These are phyloP conservation scores for Polytrichum formosum DNA, from an alignment of 225 moss, liverwort and hornwort genomes.

Conservation along the genomic window DNA sequence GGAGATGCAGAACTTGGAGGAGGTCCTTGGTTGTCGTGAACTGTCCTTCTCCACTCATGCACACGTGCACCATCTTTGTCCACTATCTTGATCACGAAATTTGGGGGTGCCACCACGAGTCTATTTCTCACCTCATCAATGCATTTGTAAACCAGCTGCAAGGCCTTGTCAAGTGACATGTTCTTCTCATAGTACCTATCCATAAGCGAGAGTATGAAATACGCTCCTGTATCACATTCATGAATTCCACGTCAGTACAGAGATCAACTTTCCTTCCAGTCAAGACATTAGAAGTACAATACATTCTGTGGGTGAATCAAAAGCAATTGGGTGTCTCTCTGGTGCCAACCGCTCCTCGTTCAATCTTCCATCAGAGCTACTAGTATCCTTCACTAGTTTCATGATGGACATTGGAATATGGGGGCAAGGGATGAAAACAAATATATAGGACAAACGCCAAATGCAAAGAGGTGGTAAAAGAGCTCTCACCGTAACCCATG, in stretches of 20 bases:
- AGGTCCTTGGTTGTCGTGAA: constrained; percentile 57
- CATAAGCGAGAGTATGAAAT: constrained; percentile 65
- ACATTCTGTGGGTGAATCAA: no score
- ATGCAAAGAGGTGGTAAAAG: not conserved
- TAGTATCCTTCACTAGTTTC: no score
- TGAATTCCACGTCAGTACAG: not conserved
- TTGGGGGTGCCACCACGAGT: constrained; percentile 61
- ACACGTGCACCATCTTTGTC: constrained; percentile 62
- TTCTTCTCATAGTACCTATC: constrained; percentile 64
- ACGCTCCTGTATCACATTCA: constrained; percentile 37
- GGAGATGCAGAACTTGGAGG: constrained; percentile 4
- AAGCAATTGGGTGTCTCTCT: no score
- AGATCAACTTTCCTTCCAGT: not conserved
- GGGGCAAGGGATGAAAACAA: no score
- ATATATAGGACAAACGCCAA: not conserved
- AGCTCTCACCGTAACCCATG: constrained; percentile 22
- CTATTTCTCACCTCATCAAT: constrained; percentile 52
- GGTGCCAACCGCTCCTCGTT: no score
- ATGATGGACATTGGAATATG: no score
- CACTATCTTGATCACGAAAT: constrained; percentile 68
- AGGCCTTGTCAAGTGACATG: constrained; percentile 55
- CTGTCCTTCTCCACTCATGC: constrained; percentile 54
- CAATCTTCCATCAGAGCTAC: no score
- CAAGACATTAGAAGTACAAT: no score
- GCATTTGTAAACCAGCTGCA: constrained; percentile 56